Evolutionary conservation across 192 early-diverging fungal species (phyloP).

Genomic region (Thamnidium elegans): DNA sequence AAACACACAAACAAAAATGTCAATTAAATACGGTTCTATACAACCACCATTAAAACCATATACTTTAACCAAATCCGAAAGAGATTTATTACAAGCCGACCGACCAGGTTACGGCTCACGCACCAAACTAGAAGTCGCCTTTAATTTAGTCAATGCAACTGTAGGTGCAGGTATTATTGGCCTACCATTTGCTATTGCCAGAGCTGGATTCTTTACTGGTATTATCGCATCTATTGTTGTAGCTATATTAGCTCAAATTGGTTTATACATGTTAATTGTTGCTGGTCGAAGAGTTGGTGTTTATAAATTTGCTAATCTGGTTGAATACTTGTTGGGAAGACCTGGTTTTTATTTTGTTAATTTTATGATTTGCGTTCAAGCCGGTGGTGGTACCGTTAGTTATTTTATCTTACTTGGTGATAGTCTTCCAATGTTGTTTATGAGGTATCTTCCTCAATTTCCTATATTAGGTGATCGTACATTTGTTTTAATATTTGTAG

Average conservation of each 20-base stretch:
- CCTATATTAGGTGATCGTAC: conserved; percentile 25
- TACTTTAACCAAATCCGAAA: conserved; percentile 15
- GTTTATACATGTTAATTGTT: conserved; percentile 57
- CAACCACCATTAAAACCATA: not conserved
- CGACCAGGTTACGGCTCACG: conserved; percentile 42
- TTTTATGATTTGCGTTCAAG: conserved; percentile 57
- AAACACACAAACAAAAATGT: not conserved
- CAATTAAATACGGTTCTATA: conserved; percentile 2
- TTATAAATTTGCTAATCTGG: conserved; percentile 55
- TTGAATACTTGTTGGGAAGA: conserved; percentile 52
- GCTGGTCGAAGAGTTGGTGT: conserved; percentile 53
- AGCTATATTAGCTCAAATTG: conserved; percentile 47
- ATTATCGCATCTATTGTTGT: conserved; percentile 46
- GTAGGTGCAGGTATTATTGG: conserved; percentile 64
- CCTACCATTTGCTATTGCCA: conserved; percentile 61
- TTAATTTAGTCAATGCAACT: conserved; percentile 70
- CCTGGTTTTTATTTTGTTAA: conserved; percentile 53
- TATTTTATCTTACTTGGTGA: conserved; percentile 58
- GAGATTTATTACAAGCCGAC: conserved; percentile 35
- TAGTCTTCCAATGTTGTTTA: conserved; percentile 43
- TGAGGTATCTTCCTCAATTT: conserved; percentile 29
- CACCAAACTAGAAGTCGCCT: conserved; percentile 42
- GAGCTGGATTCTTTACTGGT: conserved; percentile 61
- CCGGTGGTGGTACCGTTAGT: conserved; percentile 56
- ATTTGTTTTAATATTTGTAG: conserved; percentile 37